Evolutionary conservation across 2,329 filamentous ascomycete species (phyloP), one percentile per base, ranked within the genome.

Genomic region (Epichloe bromicola): DNA sequence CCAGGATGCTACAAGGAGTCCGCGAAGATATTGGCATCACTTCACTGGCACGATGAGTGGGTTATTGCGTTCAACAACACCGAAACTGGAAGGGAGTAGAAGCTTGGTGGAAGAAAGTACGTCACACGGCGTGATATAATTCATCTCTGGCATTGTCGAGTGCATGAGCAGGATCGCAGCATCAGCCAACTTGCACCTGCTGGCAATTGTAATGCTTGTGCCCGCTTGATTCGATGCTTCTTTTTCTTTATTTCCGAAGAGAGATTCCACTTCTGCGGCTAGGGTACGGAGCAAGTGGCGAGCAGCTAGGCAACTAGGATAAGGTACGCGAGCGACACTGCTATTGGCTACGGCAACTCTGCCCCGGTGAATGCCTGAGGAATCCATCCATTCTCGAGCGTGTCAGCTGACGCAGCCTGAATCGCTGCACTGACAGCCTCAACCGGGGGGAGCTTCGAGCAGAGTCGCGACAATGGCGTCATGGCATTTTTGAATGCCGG

Each of bases 381-480:
- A 23, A 41, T 19, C 4, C 11, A 41, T 12, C 40, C 19, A 19
- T 12, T 11, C 5, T 23, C 2, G 10, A 17, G 19, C n/a, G 17
- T 12, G 40, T 19, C 15, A 17, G 5, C 11, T 19, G 19, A 5
- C n/a, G 10, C 39, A 19, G 11, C 8, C n/a, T 19, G 17, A 5
- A 41, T 11, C 7, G 39, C 39, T 39, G 39, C 23, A 26, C 23
- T 26, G 23, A 26, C 19, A 19, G 19, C 19, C 19, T 19, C 19
- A 19, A 19, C 19, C 19, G 19, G 19, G 19, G 54, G 45, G 54
- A 53, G 58, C 55, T 56, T 61, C 57, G 55, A 58, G 40, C 48
- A 58, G 58, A 58, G 59, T 57, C 58, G 57, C 59, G 57, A 57
- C 52, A 55, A 55, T 62, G 55, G 56, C 60, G 57, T 55, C 59